A percentile compares a stretch with the other conserved stretches of the same genome.
Evolutionary conservation across 768 basidiomycete species (phyloP).

Genomic region (Steccherinum ochraceum): DNA sequence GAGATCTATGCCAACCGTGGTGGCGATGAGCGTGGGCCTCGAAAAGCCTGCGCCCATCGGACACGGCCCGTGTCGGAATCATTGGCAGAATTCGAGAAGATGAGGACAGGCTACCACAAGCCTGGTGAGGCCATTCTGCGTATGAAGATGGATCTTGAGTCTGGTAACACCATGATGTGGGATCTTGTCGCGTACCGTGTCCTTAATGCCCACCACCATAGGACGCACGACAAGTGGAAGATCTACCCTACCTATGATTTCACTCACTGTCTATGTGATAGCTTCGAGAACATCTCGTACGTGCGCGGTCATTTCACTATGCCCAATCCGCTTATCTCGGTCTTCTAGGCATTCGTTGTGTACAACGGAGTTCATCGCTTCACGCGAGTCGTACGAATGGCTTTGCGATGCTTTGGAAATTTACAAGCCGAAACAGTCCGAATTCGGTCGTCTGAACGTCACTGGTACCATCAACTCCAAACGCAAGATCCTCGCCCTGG

Average conservation of each 20-base stretch:
- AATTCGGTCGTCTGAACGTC: slow-evolving; percentile 88
- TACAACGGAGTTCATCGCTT: slow-evolving; percentile 91
- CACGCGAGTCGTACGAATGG: slow-evolving; percentile 98
- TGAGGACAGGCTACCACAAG: slow-evolving; percentile 86
- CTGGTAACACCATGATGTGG: slow-evolving; percentile 99
- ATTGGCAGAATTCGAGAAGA: slow-evolving; percentile 79
- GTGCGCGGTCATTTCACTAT: too few relatives aligned
- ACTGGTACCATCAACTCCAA: slow-evolving; percentile 97
- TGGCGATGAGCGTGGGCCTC: slow-evolving; percentile 70
- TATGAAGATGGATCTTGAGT: slow-evolving; percentile 94
- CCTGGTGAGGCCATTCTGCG: slow-evolving; percentile 91
- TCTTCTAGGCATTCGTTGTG: slow-evolving; percentile 84
- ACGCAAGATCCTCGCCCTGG: slow-evolving; percentile 87
- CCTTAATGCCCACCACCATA: slow-evolving; percentile 83
- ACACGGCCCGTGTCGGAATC: slow-evolving; percentile 83
- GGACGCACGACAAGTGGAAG: slow-evolving; percentile 90
- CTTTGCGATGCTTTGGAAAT: slow-evolving; percentile 96
- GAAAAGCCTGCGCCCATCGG: slow-evolving; percentile 83
- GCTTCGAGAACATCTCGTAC: slow-evolving; percentile 98
- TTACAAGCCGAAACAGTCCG: slow-evolving; percentile 95
- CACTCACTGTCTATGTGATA: slow-evolving; percentile 97
- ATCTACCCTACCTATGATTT: slow-evolving; percentile 99
- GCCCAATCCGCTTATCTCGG: slow-evolving; percentile 1
- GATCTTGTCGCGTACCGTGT: slow-evolving; percentile 96
- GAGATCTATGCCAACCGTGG: slow-evolving; percentile 88